phyloP scores from a whole-genome alignment of 129 eudicot species.

The Centella asiatica region DNA sequence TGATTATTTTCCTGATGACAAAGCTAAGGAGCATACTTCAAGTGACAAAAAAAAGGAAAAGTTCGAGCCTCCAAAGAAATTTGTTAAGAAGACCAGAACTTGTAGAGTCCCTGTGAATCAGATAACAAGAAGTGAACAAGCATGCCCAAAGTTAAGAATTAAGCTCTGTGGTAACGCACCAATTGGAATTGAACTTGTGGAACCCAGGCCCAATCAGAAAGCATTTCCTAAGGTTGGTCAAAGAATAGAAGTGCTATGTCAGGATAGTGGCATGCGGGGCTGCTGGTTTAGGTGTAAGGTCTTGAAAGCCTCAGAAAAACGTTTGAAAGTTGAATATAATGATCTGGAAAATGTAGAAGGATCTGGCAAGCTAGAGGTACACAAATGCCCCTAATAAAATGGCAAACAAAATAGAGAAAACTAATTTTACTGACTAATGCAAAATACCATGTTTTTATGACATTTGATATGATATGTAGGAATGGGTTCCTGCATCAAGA shows the following conservation, averaged over 20 bases:
- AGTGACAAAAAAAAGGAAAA: slow-evolving; percentile 6
- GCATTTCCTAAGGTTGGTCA: slow-evolving; percentile 21
- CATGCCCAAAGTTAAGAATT: slow-evolving; percentile 15
- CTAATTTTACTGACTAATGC: background rate
- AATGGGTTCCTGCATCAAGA: slow-evolving; percentile 40
- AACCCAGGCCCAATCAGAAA: slow-evolving; percentile 8
- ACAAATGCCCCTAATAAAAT: background rate
- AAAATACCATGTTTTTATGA: background rate
- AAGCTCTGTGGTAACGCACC: slow-evolving; percentile 14
- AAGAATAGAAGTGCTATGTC: slow-evolving; percentile 47
- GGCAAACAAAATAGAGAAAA: background rate
- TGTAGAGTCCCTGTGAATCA: slow-evolving; percentile 1
- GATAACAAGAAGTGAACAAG: slow-evolving; percentile 9
- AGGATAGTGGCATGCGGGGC: slow-evolving; percentile 65
- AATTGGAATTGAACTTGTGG: slow-evolving; percentile 8
- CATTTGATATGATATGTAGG: slow-evolving; percentile 29
- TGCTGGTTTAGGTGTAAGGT: slow-evolving; percentile 68
- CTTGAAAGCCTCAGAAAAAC: slow-evolving; percentile 24
- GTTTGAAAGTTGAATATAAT: slow-evolving; percentile 33
- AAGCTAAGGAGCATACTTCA: background rate
- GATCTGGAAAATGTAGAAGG: slow-evolving; percentile 42
- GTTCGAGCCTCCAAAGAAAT: background rate
- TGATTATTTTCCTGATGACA: slow-evolving; percentile 10
- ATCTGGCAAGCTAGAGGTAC: slow-evolving; percentile 45
- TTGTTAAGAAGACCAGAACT: background rate